Base-by-base conservation (phyloP, 2,329 filamentous ascomycete genomes). In the Hymenotorrendiella dingleyae region DNA sequence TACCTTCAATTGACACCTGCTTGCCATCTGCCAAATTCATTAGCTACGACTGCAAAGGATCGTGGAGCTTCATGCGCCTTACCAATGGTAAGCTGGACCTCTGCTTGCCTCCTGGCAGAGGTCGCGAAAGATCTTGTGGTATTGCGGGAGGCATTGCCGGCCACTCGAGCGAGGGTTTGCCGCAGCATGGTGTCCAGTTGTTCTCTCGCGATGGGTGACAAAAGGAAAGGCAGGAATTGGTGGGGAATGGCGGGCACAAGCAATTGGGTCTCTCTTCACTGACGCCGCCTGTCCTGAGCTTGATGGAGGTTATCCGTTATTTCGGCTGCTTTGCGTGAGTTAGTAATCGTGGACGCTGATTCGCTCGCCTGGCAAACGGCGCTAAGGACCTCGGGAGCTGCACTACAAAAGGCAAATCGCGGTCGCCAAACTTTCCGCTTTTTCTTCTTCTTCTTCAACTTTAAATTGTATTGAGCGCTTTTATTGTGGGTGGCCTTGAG, bases 61-160 rank as follows among this genome's bases (percentile, higher is more conserved):
- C 16, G 39, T 24, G 41, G 40, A 35, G 45, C 30, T 39, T 52
- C 56, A 60, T 63, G 60, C 59, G 56, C 69, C 79, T 62, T 70
- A 94, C 87, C 88, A 74, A 96, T 81, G 63, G 91, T 98, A 68
- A 98, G 80, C 78, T 96, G 89, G 63, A 98, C 90, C 74, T 97
- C 89, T 58, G 89, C 91, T 59, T 78, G 78, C 67, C 88, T 80
- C 69, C 77, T 79, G 62, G 78, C 69, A 56, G 86, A 89, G 60
- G 83, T 85, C 69, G 85, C 78, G 74, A 98, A 95, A 61, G 84
- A 72, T 71, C 89, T 82, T 66, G 80, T 74, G 68, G 78, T 78
- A 65, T 67, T 70, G 64, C 72, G 72, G 68, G 75, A 69, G 60
- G 74, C 73, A 75, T 78, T 77, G 73, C 77, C 77, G 70, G 78